These are phyloP conservation scores for Stenogyne calaminthoides DNA, from an alignment of 305 asterid species.

Conservation along the genomic window DNA sequence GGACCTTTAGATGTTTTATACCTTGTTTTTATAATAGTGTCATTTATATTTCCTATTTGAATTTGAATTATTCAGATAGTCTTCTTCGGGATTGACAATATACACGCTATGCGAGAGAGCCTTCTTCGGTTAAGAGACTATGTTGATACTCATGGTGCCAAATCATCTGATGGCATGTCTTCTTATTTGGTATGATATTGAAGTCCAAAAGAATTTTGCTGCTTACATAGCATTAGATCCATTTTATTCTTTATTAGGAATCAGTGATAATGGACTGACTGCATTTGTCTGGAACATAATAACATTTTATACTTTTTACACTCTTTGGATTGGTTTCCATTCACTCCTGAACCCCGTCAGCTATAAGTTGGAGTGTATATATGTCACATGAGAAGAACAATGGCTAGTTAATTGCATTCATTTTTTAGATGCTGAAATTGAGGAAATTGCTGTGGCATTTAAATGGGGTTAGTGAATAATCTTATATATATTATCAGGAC, in stretches of 20 bases:
- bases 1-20: neutral
- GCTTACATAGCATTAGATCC: slow-evolving; percentile 12
- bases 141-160: slow-evolving; percentile 93
- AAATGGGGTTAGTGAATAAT: neutral
- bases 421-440: neutral
- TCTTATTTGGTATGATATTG: slow-evolving; percentile 78
- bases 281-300: neutral
- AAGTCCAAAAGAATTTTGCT: slow-evolving; percentile 9
- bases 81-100: slow-evolving; percentile 97
- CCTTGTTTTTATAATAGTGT: neutral
- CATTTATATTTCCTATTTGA: slow-evolving; percentile 27
- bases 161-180: slow-evolving; percentile 95
- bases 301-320: neutral
- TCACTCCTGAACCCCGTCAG: neutral
- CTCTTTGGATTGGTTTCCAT: neutral
- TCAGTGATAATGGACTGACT: neutral
- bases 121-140: slow-evolving; percentile 90
- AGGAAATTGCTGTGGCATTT: neutral
- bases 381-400: neutral
- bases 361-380: neutral
- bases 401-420: neutral
- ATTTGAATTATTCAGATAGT: slow-evolving; percentile 62
- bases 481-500: neutral
- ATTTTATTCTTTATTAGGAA: slow-evolving; percentile 17
- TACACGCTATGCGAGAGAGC: slow-evolving; percentile 98